These are phyloP conservation scores for Phytophthora pluvialis DNA, from an alignment of 352 stramenopile species.

Conservation along the genomic window DNA sequence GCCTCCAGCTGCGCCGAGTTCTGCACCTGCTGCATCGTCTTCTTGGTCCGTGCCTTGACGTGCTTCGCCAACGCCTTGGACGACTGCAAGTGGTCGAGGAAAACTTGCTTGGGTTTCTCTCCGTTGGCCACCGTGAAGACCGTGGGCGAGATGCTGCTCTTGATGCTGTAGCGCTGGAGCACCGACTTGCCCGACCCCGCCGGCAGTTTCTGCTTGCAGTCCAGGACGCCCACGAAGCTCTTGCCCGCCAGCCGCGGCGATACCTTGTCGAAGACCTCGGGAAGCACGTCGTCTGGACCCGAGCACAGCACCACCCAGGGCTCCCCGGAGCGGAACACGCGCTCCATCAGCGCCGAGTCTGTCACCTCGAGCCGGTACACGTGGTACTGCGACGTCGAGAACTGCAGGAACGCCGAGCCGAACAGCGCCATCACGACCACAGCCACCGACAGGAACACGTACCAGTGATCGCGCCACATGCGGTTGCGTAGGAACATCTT, in stretches of 20 bases:
- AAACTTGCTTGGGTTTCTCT: constrained; percentile 78
- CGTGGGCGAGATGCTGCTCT: constrained; percentile 63
- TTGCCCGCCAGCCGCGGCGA: constrained; percentile 60
- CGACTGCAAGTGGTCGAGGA: constrained; percentile 68
- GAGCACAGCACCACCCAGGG: constrained; percentile 84
- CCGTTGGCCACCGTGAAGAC: constrained; percentile 85
- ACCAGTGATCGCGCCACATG: constrained; percentile 84
- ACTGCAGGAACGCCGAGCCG: constrained; percentile 65
- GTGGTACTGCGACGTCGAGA: constrained; percentile 61
- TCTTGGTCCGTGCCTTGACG: constrained; percentile 62
- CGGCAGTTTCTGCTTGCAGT: constrained; percentile 70
- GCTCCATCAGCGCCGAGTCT: constrained; percentile 56
- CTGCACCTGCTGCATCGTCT: constrained; percentile 61
- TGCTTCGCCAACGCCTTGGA: constrained; percentile 65
- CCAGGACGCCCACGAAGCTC: constrained; percentile 71
- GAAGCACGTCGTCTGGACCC: constrained; percentile 69
- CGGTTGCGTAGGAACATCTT: constrained; percentile 86
- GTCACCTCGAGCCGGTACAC: constrained; percentile 72
- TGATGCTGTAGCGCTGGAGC: constrained; percentile 67
- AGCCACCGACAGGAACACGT: constrained; percentile 52
- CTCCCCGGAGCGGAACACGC: constrained; percentile 82
- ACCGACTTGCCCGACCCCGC: constrained; percentile 58
- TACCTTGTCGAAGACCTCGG: constrained; percentile 75
- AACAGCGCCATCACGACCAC: constrained; percentile 72
- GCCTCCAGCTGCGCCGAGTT: constrained; percentile 70